Evolutionary conservation across 495 filamentous ascomycete species (phyloP), one percentile per base, ranked within the genome.

Genomic region (Polyplosphaeria fusca): DNA sequence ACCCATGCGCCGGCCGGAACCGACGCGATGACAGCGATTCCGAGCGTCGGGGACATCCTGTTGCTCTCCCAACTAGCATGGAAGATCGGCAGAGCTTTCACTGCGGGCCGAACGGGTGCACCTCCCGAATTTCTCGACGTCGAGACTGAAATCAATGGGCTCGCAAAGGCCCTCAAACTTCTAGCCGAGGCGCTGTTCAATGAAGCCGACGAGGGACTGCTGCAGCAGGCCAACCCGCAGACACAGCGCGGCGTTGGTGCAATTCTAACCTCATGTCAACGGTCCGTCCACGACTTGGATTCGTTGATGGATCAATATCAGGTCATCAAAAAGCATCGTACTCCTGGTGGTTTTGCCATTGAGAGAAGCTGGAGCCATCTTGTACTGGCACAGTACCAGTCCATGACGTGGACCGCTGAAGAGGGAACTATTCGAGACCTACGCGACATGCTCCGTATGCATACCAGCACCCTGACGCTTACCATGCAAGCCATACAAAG

Each of bases 81-180:
- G 68, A 70, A 68, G 52, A 68, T 74, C 28, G 73, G 68, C 28
- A 32, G 71, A 39, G 70, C 73, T 18, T 76, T 76, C 52, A 72
- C 70, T 25, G 59, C 72, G 12, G 70, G 73, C n/a, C 56, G 71
- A 19, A 66, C 63, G 35, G 53, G 52, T 39, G 70, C 73, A 37
- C 73, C 73, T 2, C 13, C 52, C 11, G 73, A 74, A 39, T 76
- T 76, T 47, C 47, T 44, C 5, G 71, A 74, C 37, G 67, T 76
- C 28, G 73, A 76, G 57, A 61, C 61, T 20, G 62, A 73, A 49
- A 40, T 73, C 22, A 70, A 69, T 46, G 58, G 60, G 3, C 66
- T 76, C 14, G 68, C 67, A 39, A 71, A 67, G 26, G 56, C 66
- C 0, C 64, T 76, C 19, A 71, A 72, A 37, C 49, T 66, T n/a